A percentile compares a stretch with the other conserved stretches of the same genome.
Conservation (phyloP, 768 basidiomycete genomes). For the Suillus plorans region DNA sequence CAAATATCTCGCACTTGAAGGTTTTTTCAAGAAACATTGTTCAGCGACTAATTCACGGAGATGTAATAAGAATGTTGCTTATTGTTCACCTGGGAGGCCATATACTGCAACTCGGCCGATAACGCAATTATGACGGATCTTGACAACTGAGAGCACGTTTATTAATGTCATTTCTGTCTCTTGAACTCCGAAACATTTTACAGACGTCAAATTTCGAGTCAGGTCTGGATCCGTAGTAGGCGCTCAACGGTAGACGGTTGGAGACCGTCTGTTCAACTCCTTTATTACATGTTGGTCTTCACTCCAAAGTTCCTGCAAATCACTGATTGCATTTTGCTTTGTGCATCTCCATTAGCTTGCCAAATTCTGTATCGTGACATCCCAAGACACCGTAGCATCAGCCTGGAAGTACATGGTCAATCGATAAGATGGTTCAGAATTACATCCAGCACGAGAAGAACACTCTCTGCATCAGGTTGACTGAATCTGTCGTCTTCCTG, state of each 20-base stretch:
- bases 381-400: not conserved
- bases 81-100: too few relatives aligned
- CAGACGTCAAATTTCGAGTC: not conserved
- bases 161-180: not conserved
- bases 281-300: not conserved
- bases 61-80: too few relatives aligned
- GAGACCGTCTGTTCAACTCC: not conserved
- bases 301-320: not conserved
- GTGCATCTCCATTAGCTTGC: not conserved
- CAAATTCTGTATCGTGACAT: not conserved
- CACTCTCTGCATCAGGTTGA: slow-evolving; percentile 55
- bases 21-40: too few relatives aligned
- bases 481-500: slow-evolving; percentile 76
- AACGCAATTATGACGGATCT: not conserved
- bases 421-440: not conserved
- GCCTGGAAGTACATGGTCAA: not conserved
- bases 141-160: too few relatives aligned
- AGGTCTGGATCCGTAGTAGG: not conserved
- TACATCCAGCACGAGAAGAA: slow-evolving; percentile 31
- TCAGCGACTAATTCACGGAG: too few relatives aligned
- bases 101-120: not conserved
- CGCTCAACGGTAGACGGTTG: not conserved
- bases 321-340: not conserved
- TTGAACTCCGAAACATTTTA: not conserved
- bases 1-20: too few relatives aligned